Evolutionary conservation across 306 rosid species (phyloP).

Genomic region (Clitoria ternatea): DNA sequence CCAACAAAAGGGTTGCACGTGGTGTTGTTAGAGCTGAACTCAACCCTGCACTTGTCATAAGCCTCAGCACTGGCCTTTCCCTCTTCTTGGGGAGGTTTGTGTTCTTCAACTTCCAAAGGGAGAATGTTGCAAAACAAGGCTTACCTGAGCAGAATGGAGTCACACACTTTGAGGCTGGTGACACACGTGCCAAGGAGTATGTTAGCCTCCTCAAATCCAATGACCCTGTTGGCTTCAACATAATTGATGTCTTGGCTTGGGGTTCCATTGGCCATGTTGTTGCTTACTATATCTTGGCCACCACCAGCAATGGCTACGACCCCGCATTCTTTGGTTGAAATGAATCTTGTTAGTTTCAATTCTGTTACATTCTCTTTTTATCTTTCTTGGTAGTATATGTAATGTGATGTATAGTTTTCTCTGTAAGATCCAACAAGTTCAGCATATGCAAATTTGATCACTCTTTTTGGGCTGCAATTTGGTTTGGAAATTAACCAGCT

Average conservation of each 20-base stretch:
- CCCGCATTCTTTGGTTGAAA: conserved; percentile 79
- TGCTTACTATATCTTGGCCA: conserved; percentile 93
- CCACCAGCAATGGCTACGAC: conserved; percentile 92
- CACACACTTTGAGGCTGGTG: conserved; percentile 93
- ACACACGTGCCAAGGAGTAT: conserved; percentile 81
- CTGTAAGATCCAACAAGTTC: conserved; percentile 2
- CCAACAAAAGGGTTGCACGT: conserved; percentile 20
- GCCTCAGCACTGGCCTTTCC: conserved; percentile 95
- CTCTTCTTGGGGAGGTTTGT: conserved; percentile 92
- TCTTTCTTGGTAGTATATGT: conserved; percentile 6
- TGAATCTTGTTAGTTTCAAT: no score
- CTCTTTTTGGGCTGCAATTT: not conserved
- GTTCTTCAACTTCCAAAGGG: conserved; percentile 98
- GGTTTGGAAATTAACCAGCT: not conserved
- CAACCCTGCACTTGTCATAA: conserved; percentile 68
- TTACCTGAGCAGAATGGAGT: conserved; percentile 94
- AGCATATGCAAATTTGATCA: not conserved
- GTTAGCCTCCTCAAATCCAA: conserved; percentile 89
- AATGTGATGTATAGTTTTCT: conserved; percentile 35
- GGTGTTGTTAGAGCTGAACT: conserved; percentile 62
- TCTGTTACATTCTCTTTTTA: not conserved
- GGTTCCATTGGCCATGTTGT: conserved; percentile 88
- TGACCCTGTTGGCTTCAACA: conserved; percentile 97
- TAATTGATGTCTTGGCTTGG: conserved; percentile 97
- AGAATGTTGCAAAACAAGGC: conserved; percentile 95